phyloP scores from a whole-genome alignment of 495 filamentous ascomycete species.

The Aspergillus mulundensis region DNA sequence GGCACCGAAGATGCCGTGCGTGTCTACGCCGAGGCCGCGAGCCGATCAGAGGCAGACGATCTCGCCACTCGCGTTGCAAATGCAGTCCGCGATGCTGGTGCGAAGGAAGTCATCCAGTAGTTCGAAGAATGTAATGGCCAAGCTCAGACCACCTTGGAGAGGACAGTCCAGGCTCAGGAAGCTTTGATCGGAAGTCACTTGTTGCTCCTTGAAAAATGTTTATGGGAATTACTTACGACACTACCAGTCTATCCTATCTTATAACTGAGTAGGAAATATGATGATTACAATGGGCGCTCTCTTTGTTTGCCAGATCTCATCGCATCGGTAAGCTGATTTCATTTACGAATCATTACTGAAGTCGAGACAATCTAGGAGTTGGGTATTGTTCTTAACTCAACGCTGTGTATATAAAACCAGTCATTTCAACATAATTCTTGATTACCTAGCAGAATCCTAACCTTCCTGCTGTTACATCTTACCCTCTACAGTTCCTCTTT shows the following conservation, averaged over 20 bases:
- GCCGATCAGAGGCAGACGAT: conserved; percentile 77
- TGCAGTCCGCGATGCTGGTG: conserved; percentile 54
- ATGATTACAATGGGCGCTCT: conserved; percentile 7
- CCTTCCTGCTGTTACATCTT: conserved; percentile 81
- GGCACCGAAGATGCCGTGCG: conserved; percentile 95
- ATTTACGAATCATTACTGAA: too few species aligned
- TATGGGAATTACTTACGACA: conserved; percentile 4
- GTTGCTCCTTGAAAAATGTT: conserved; percentile 2
- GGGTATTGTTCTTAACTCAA: conserved; percentile 11
- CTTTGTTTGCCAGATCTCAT: background rate
- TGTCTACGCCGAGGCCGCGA: conserved; percentile 95
- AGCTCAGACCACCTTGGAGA: background rate
- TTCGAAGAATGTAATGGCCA: background rate
- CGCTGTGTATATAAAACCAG: background rate
- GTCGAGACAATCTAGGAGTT: background rate
- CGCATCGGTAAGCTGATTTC: conserved; percentile 3
- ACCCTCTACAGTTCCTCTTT: conserved; percentile 59
- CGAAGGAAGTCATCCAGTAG: conserved; percentile 22
- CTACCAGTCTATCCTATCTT: conserved; percentile 3
- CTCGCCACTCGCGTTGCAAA: conserved; percentile 76
- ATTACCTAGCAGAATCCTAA: conserved; percentile 12
- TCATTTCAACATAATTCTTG: background rate
- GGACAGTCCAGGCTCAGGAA: background rate
- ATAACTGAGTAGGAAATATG: conserved; percentile 4
- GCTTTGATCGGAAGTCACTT: background rate